Evolutionary conservation across 345 rosid species (phyloP).

Genomic region (Heritiera fomes): DNA sequence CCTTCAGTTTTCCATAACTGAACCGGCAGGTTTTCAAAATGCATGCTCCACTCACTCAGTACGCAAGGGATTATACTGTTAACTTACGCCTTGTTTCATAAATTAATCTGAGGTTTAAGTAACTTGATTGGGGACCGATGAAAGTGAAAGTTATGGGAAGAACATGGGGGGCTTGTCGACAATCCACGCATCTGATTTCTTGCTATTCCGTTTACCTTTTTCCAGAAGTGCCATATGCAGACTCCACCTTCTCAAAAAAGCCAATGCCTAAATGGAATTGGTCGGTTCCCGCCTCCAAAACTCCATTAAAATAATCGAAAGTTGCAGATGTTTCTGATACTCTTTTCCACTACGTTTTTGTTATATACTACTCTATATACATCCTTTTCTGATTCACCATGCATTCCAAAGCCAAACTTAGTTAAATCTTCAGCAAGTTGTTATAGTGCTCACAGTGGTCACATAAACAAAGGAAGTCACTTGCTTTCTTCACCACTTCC

Average conservation of each 20-base stretch:
- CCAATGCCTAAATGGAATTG: conserved; percentile 32
- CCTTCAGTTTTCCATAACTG: conserved; percentile 9
- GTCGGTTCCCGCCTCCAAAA: conserved; percentile 39
- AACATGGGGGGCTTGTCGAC: conserved; percentile 45
- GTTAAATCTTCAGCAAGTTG: conserved; percentile 36
- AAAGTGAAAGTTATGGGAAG: conserved; percentile 55
- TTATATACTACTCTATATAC: conserved; percentile 29
- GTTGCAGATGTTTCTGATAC: conserved; percentile 21
- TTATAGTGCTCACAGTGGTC: conserved; percentile 26
- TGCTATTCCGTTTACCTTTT: conserved; percentile 38
- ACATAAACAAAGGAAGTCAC: conserved; percentile 8
- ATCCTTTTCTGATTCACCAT: conserved; percentile 36
- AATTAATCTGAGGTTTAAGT: conserved; percentile 19
- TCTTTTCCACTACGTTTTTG: conserved; percentile 31
- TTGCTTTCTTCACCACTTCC: conserved; percentile 25
- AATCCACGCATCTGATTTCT: conserved; percentile 25
- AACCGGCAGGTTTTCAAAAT: background rate
- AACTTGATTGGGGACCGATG: conserved; percentile 36
- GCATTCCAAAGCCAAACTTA: conserved; percentile 32
- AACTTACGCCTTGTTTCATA: background rate
- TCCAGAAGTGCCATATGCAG: conserved; percentile 43
- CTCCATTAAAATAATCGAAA: conserved; percentile 25
- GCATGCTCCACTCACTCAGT: conserved; percentile 18
- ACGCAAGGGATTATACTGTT: conserved; percentile 1
- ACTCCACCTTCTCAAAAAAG: conserved; percentile 43